Percentiles rank a stretch among this genome's conserved stretches.
Evolutionary conservation across 2,329 filamentous ascomycete species (phyloP).

Genomic region (Ophiostoma himal-ulmi): DNA sequence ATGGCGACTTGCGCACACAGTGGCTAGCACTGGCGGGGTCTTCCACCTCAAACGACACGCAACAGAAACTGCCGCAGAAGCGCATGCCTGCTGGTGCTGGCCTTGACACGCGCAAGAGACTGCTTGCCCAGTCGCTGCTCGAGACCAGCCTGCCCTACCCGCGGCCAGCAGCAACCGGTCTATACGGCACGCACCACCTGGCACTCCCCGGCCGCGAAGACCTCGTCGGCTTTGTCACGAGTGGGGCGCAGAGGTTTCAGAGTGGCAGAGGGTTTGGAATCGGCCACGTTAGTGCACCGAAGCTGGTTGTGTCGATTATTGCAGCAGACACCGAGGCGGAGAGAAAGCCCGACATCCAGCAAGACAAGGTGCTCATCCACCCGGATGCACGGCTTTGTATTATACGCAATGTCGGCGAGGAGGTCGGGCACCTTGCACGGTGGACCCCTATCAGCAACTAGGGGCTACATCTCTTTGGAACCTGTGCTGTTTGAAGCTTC

Average conservation of each 20-base stretch:
- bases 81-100: slow-evolving; percentile 30
- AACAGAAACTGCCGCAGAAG: not conserved
- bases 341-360: slow-evolving; percentile 20
- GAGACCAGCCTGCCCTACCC: slow-evolving; percentile 36
- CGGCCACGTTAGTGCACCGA: slow-evolving; percentile 54
- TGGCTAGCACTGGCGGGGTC: slow-evolving; percentile 58
- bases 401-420: slow-evolving; percentile 73
- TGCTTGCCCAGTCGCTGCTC: slow-evolving; percentile 46
- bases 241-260: slow-evolving; percentile 73
- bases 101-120: slow-evolving; percentile 38
- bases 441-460: slow-evolving; percentile 25
- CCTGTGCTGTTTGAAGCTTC: not conserved
- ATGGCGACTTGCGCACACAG: slow-evolving; percentile 48
- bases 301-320: slow-evolving; percentile 43
- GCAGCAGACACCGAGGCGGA: slow-evolving; percentile 14
- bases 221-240: slow-evolving; percentile 84
- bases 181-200: slow-evolving; percentile 48
- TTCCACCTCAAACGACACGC: not conserved
- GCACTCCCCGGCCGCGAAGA: slow-evolving; percentile 67
- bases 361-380: slow-evolving; percentile 21
- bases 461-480: not conserved
- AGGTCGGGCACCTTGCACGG: slow-evolving; percentile 65
- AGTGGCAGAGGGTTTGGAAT: slow-evolving; percentile 71
- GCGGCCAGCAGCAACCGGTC: slow-evolving; percentile 35
- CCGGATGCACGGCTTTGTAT: slow-evolving; percentile 59